phyloP scores from a whole-genome alignment of 805 yeast genomes.

The Lipomyces chichibuensis region DNA sequence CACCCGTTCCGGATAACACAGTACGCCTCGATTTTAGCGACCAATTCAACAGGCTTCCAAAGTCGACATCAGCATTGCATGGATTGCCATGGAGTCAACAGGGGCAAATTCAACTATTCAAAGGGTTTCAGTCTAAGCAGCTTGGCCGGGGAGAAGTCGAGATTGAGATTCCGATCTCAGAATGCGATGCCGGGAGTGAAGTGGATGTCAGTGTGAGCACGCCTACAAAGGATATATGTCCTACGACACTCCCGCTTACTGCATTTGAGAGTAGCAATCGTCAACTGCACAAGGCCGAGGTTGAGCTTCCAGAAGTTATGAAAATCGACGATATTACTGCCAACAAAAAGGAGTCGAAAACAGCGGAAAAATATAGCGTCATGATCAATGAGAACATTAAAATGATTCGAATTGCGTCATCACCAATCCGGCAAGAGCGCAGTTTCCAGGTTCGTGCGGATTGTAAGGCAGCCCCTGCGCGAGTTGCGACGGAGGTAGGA shows the following conservation, averaged over 20 bases:
- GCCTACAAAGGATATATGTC: background rate
- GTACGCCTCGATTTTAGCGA: background rate
- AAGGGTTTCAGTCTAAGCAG: background rate
- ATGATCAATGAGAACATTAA: background rate
- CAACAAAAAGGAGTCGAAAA: background rate
- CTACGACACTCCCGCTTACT: background rate
- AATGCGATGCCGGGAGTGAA: background rate
- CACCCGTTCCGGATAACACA: background rate
- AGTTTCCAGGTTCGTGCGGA: background rate
- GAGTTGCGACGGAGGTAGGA: background rate
- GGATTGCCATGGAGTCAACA: background rate
- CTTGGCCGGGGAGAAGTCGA: background rate
- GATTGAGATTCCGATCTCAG: background rate
- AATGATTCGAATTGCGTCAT: conserved; percentile 1
- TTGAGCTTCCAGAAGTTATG: background rate
- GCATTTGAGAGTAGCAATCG: background rate
- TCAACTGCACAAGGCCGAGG: background rate
- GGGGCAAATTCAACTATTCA: background rate
- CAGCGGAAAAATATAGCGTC: background rate
- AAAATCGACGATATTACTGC: background rate
- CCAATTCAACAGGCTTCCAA: background rate
- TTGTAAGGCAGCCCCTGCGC: background rate
- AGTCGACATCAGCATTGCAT: background rate
- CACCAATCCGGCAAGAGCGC: background rate
- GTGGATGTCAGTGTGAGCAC: background rate